Base-by-base conservation (phyloP, 306 rosid genomes). In the Comarum palustre region DNA sequence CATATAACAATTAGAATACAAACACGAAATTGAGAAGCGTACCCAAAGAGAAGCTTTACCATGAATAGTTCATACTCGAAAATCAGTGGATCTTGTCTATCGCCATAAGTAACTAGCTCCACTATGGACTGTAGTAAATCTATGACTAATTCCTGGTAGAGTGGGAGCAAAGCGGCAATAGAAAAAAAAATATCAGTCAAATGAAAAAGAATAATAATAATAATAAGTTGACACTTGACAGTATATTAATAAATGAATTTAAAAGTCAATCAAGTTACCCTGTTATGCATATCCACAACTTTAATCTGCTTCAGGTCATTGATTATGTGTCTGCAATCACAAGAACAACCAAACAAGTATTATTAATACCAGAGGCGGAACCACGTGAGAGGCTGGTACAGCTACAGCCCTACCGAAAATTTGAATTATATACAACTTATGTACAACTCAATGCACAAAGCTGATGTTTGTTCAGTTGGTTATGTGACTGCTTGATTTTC, bases 21-120 rank as follows among this genome's bases (percentile, higher is more conserved):
- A 61, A 62, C 58, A 20, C 17, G 41, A 79, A n/a, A 59, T 41
- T 52, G 58, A 72, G 29, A 78, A 67, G 34, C n/a, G 31, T 15
- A 59, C 75, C 55, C 76, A 57, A 29, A 54, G 14, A 76, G 69
- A 72, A 64, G 41, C 2, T 59, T 43, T 72, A 58, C 76, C 73
- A 38, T 70, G 42, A 70, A 47, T 45, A 73, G 64, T 71, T 73
- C 90, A 68, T 89, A 92, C 97, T 89, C 93, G 54, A 92, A 89
- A 75, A 92, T 89, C 57, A 65, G 48, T 3, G 96, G 92, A 82
- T 92, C 96, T 66, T 92, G 93, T 83, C 80, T 89, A 71, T 92
- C 89, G 1, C 97, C 97, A 70, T 88, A 92, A 3, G 89, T 90
- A 74, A 90, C 90, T 74, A 92, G 83, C 87, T 92, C 97, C 72